Evolutionary conservation across 768 basidiomycete species (phyloP).

Genomic region (Phylloporus scabripes): DNA sequence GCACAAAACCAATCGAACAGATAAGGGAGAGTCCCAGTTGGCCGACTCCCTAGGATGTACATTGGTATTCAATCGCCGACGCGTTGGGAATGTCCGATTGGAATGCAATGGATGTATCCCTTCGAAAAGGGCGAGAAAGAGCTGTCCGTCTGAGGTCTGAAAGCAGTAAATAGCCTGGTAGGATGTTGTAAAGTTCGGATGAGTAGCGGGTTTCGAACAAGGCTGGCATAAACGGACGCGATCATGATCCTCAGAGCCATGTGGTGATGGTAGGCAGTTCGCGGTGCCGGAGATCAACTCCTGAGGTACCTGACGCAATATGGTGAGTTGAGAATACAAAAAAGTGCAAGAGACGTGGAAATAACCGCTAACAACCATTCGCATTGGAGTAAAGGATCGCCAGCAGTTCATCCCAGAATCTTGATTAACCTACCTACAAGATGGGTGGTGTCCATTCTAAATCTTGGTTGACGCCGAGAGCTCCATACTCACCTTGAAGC

Average conservation of each 20-base stretch:
- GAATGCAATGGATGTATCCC: neutral
- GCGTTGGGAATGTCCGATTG: neutral
- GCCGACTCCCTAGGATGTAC: conserved; percentile 1
- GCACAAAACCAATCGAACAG: neutral
- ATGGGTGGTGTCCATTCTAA: conserved; percentile 5
- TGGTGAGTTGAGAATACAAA: conserved; percentile 7
- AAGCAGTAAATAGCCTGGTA: neutral
- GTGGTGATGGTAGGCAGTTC: no score
- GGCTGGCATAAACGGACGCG: no score
- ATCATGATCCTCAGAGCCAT: no score
- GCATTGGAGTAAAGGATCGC: conserved; percentile 27
- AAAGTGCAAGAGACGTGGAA: conserved; percentile 21
- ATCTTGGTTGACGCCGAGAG: neutral
- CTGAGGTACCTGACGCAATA: neutral
- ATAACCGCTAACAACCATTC: conserved; percentile 31
- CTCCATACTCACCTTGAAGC: neutral
- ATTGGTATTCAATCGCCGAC: conserved; percentile 13
- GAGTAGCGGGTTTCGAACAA: no score
- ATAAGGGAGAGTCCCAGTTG: neutral
- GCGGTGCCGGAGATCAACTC: neutral
- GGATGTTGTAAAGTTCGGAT: no score
- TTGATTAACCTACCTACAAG: conserved; percentile 8
- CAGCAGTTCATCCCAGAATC: conserved; percentile 30
- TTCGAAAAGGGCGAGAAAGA: neutral
- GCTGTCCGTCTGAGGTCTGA: neutral